Evolutionary conservation across 768 basidiomycete genomes (phyloP).

Genomic region (Harrya chromipes): DNA sequence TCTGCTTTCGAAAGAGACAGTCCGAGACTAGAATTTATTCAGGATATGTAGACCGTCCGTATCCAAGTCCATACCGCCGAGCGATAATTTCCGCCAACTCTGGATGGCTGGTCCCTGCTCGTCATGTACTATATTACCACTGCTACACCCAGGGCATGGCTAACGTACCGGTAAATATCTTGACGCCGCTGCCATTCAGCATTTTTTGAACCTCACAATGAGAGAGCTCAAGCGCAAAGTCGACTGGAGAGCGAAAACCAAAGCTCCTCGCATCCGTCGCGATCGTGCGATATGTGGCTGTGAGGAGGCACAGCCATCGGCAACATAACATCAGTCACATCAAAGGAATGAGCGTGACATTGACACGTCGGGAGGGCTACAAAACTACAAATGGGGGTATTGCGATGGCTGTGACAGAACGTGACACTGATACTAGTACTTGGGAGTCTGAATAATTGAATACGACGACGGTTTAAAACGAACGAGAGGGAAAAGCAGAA

Average conservation of each 20-base stretch:
- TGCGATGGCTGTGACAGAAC: conserved; percentile 25
- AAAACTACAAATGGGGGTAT: conserved; percentile 37
- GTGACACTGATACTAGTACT: conserved; percentile 34
- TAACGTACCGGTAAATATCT: conserved; percentile 54
- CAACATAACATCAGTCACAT: no score
- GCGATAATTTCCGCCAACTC: conserved; percentile 93
- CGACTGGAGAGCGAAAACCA: conserved; percentile 18
- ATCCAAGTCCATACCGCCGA: conserved; percentile 56
- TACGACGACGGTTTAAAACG: conserved; percentile 12
- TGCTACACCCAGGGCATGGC: background rate
- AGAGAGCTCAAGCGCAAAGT: conserved; percentile 5
- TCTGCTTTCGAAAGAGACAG: conserved; percentile 84
- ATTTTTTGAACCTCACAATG: conserved; percentile 30
- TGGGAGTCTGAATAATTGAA: conserved; percentile 19
- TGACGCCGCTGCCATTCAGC: conserved; percentile 57
- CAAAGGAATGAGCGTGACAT: background rate
- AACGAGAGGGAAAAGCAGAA: conserved; percentile 21
- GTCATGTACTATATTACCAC: conserved; percentile 1
- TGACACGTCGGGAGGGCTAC: conserved; percentile 22
- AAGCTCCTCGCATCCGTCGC: conserved; percentile 10
- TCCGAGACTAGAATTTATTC: conserved; percentile 65
- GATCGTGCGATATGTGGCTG: conserved; percentile 21
- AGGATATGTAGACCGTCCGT: conserved; percentile 17
- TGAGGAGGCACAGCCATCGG: conserved; percentile 2
- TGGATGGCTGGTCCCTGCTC: conserved; percentile 88